These are phyloP conservation scores for Fusarium sp. DNA, from an alignment of 2,329 filamentous ascomycete species.

Conservation along the genomic window DNA sequence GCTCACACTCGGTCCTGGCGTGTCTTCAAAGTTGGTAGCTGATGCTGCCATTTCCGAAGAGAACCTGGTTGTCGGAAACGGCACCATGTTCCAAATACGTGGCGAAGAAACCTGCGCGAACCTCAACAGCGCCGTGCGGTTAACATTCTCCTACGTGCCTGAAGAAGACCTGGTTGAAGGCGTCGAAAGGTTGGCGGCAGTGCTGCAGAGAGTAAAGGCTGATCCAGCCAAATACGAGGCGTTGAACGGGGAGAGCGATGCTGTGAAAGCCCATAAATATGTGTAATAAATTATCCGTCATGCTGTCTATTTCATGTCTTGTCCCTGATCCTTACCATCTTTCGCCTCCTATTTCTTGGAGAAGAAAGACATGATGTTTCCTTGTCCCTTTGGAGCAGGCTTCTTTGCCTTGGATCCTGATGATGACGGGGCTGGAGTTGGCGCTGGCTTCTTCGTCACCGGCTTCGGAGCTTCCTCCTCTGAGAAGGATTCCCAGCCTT, in stretches of 20 bases:
- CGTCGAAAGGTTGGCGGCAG: conserved; percentile 69
- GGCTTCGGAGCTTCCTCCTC: conserved; percentile 79
- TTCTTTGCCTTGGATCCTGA: conserved; percentile 67
- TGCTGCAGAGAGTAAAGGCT: conserved; percentile 52
- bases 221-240: conserved; percentile 44
- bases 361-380: conserved; percentile 94
- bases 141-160: conserved; percentile 81
- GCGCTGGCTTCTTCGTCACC: conserved; percentile 66
- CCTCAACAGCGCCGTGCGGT: conserved; percentile 70
- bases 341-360: conserved; percentile 72
- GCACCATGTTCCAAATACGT: conserved; percentile 75
- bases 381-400: conserved; percentile 71
- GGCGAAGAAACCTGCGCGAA: conserved; percentile 64
- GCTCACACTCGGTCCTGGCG: conserved; percentile 69
- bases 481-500: conserved; percentile 91
- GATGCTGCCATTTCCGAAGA: conserved; percentile 70
- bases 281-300: conserved; percentile 4
- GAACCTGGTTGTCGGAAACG: conserved; percentile 75
- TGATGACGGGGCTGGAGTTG: conserved; percentile 55
- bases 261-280: conserved; percentile 44
- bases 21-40: conserved; percentile 67
- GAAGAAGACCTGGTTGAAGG: conserved; percentile 75
- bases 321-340: neutral
- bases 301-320: neutral
- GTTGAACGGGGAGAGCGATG: conserved; percentile 24